Base-by-base conservation (phyloP, 192 early-diverging fungal genomes). In the Diversispora eburnea region DNA sequence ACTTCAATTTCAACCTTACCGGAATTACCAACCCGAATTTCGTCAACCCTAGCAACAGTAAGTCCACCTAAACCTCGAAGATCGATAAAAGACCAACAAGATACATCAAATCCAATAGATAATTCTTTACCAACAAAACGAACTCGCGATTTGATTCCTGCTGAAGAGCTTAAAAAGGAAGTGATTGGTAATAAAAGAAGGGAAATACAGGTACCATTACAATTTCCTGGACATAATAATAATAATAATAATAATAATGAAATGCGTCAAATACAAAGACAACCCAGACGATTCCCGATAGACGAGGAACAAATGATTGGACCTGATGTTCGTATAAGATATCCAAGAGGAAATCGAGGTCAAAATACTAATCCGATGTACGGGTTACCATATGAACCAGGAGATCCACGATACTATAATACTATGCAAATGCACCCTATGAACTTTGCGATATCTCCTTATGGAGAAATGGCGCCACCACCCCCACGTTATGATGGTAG, bases 401-500 rank as follows among this genome's bases (percentile, higher is more conserved):
- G 58, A 73, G 71, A 73, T 46, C 71, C 71, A 10, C 58, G 71
- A 62, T 73, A 73, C 56, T 73, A 73, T 61, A 73, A 48, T 51
- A 19, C 69, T 19, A 59, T 73, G 71, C 55, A 60, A 48, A 61
- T 73, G 4, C 71, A 59, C 49, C 58, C 45, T 60, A 51, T 62
- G 43, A 54, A n/a, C 42, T 73, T 62, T 72, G 71, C 58, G 62
- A 15, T 73, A 8, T 59, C 58, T 49, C 70, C 70, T 13, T 73
- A 73, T 51, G 46, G 71, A 19, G 71, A 73, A 39, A 22, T 73
- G 25, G 33, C 52, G 20, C 58, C 58, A 17, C 69, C 22, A 12
- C 67, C 67, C 9, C 71, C 71, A 45, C 57, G 71, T 39, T 73
- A 73, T 73, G 71, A 73, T 72, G 70, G 70, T 48, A 58, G 70